phyloP scores from a whole-genome alignment of 2,329 filamentous ascomycete genomes.

The Colletotrichum sp. region DNA sequence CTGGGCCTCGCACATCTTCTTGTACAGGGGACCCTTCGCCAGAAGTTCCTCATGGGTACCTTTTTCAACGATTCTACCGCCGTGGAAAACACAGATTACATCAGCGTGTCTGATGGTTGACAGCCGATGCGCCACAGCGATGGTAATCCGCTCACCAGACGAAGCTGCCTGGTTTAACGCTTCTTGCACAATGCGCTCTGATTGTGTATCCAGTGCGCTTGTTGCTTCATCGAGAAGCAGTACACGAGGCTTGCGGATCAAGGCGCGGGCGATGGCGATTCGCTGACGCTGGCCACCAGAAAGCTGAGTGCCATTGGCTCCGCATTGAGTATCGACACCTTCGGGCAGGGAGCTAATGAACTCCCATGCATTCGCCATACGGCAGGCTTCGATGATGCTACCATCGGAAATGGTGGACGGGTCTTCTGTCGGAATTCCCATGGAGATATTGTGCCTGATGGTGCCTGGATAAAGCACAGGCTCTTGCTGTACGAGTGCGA shows the following conservation, averaged over 20 bases:
- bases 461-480: constrained; percentile 40
- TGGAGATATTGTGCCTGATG: constrained; percentile 55
- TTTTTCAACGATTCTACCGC: constrained; percentile 59
- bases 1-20: constrained; percentile 56
- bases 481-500: constrained; percentile 39
- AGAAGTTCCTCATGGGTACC: constrained; percentile 67
- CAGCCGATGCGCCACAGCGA: constrained; percentile 69
- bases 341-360: constrained; percentile 42
- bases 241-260: constrained; percentile 69
- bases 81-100: constrained; percentile 63
- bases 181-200: constrained; percentile 68
- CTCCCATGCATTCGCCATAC: constrained; percentile 54
- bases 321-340: constrained; percentile 67
- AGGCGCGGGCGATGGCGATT: constrained; percentile 74
- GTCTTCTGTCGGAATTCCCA: constrained; percentile 35
- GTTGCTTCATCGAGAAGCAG: constrained; percentile 79
- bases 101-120: constrained; percentile 63
- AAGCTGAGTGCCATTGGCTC: constrained; percentile 71
- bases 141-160: constrained; percentile 51
- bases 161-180: constrained; percentile 52
- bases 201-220: constrained; percentile 66
- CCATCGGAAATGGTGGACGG: constrained; percentile 30
- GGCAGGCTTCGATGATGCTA: constrained; percentile 47
- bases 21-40: constrained; percentile 50
- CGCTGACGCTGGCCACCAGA: constrained; percentile 77